These are phyloP conservation scores for Conringia planisiliqua DNA, from an alignment of 345 rosid genomes.

Conservation along the genomic window DNA sequence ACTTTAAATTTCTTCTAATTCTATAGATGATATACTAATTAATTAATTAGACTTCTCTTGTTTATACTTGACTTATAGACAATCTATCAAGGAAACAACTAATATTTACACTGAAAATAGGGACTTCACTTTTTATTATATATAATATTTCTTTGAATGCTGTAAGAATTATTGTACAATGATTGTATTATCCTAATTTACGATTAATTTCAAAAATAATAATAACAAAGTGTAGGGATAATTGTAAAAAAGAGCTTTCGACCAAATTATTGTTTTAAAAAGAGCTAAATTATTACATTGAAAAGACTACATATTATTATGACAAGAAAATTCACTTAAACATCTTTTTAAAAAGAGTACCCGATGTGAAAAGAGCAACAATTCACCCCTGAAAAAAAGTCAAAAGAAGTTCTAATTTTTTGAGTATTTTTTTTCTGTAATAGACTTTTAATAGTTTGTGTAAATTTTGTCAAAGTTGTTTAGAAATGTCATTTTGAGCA, in stretches of 20 bases:
- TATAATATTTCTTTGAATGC: not conserved
- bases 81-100: not conserved
- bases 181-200: not conserved
- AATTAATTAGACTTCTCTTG: not conserved
- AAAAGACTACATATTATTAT: not conserved
- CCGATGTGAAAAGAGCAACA: not conserved
- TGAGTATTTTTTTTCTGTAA: not conserved
- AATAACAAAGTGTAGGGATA: not conserved
- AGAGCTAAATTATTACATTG: not conserved
- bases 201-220: not conserved
- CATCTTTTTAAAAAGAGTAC: not conserved
- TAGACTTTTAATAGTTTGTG: not conserved
- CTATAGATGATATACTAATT: not conserved
- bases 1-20: not conserved
- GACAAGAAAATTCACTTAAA: not conserved
- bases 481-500: not conserved
- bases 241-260: not conserved
- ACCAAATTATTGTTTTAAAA: too few relatives aligned
- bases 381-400: not conserved
- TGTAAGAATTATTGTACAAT: not conserved
- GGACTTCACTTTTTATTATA: not conserved
- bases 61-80: conserved; percentile 12
- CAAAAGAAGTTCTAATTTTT: not conserved
- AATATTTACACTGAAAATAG: not conserved
- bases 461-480: not conserved